Percentiles rank a stretch among this genome's conserved stretches.
phyloP scores from a whole-genome alignment of 768 basidiomycete species.

The Tremella mesenterica region DNA sequence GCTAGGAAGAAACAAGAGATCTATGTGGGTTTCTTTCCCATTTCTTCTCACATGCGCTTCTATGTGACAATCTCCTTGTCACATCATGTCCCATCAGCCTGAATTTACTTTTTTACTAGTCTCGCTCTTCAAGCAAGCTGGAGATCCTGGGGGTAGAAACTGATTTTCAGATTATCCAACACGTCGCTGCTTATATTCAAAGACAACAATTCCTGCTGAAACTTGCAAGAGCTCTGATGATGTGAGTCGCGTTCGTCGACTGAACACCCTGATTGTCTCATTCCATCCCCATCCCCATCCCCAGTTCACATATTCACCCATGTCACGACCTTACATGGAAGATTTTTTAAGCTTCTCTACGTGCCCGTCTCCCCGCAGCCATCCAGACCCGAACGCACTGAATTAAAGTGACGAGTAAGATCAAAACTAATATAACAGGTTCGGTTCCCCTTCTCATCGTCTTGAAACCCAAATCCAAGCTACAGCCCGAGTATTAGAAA shows the following conservation, averaged over 20 bases:
- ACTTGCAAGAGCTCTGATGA: constrained; percentile 78
- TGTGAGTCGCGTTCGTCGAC: constrained; percentile 37
- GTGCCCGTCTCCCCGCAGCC: no score
- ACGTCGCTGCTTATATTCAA: constrained; percentile 69
- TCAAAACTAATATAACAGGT: constrained; percentile 44
- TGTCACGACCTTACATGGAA: not conserved
- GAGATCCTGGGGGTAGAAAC: no score
- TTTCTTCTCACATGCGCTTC: not conserved
- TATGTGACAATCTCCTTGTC: not conserved
- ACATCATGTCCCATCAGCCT: not conserved
- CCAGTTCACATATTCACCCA: no score
- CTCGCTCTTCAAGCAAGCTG: constrained; percentile 2
- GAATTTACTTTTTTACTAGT: not conserved
- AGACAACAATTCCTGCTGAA: constrained; percentile 79
- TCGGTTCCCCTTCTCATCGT: constrained; percentile 85
- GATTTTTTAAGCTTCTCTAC: no score
- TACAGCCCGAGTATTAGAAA: constrained; percentile 77
- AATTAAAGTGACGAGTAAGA: no score
- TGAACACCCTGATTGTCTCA: not conserved
- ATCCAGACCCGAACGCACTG: no score
- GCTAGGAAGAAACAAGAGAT: constrained; percentile 66
- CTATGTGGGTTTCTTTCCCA: constrained; percentile 51
- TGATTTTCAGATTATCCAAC: constrained; percentile 60
- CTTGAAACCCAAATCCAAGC: constrained; percentile 86
- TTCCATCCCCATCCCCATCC: no score